Percentiles rank a stretch among this genome's conserved stretches.
Evolutionary conservation across 78 protist species (phyloP).

Genomic region (Mastigamoeba balamuthi): DNA sequence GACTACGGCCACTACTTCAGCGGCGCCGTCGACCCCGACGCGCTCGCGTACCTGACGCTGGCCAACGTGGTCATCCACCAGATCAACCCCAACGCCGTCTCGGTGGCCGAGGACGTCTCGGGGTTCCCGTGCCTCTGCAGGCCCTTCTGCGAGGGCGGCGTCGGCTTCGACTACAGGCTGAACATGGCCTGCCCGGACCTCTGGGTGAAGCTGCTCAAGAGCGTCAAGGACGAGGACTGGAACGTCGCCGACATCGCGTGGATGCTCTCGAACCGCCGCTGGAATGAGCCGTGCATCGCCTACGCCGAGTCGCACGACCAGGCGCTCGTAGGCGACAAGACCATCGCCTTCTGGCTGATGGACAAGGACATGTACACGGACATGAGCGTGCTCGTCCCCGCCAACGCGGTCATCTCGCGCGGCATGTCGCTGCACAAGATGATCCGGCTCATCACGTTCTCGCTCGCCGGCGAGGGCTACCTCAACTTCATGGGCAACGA

Average conservation of each 20-base stretch:
- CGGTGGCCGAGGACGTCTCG: slow-evolving; percentile 90
- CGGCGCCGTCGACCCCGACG: slow-evolving; percentile 61
- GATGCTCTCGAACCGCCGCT: slow-evolving; percentile 69
- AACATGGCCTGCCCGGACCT: slow-evolving; percentile 87
- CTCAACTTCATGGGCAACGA: slow-evolving; percentile 91
- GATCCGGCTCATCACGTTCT: slow-evolving; percentile 65
- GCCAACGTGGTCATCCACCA: slow-evolving; percentile 27
- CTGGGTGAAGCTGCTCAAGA: slow-evolving; percentile 89
- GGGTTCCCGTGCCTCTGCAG: slow-evolving; percentile 87
- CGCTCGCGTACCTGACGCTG: slow-evolving; percentile 62
- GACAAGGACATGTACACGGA: slow-evolving; percentile 80
- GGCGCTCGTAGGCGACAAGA: slow-evolving; percentile 94
- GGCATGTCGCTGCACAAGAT: slow-evolving; percentile 90
- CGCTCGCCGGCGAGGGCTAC: slow-evolving; percentile 90
- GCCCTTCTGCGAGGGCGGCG: slow-evolving; percentile 77
- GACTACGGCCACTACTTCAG: slow-evolving; percentile 83
- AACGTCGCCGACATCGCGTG: slow-evolving; percentile 56
- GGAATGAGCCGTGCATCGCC: slow-evolving; percentile 68
- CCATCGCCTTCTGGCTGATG: slow-evolving; percentile 95
- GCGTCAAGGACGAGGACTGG: slow-evolving; percentile 82
- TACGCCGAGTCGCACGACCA: slow-evolving; percentile 89
- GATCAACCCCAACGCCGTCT: not conserved
- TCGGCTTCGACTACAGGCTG: slow-evolving; percentile 89
- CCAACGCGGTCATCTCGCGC: slow-evolving; percentile 58
- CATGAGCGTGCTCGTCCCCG: slow-evolving; percentile 20